These are phyloP conservation scores for Cyclanthera cordifolia DNA, from an alignment of 306 rosid species.

Conservation along the genomic window DNA sequence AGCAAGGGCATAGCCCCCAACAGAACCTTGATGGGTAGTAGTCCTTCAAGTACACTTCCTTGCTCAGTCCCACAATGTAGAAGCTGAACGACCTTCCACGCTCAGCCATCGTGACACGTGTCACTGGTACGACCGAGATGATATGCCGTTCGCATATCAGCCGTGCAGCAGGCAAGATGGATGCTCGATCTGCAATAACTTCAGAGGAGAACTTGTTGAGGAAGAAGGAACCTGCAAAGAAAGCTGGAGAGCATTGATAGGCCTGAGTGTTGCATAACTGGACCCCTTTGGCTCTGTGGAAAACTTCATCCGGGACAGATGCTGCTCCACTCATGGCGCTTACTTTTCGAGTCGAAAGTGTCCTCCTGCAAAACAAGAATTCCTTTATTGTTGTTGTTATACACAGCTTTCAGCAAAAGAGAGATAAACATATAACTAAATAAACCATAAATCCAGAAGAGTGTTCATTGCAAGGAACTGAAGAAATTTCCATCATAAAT, in stretches of 20 bases:
- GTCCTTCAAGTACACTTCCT: constrained; percentile 83
- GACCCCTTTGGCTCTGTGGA: constrained; percentile 83
- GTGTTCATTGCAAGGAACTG: not conserved
- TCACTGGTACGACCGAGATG: constrained; percentile 79
- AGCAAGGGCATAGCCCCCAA: constrained; percentile 94
- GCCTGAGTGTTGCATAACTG: constrained; percentile 92
- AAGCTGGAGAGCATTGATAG: constrained; percentile 79
- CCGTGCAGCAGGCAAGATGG: constrained; percentile 58
- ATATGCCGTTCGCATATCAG: constrained; percentile 83
- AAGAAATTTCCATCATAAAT: not conserved
- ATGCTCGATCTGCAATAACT: constrained; percentile 72
- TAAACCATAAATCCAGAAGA: not conserved
- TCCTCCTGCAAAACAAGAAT: constrained; percentile 43
- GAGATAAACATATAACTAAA: not conserved
- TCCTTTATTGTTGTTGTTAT: not conserved
- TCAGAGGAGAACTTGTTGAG: constrained; percentile 88
- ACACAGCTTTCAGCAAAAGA: not conserved
- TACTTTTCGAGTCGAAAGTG: constrained; percentile 72
- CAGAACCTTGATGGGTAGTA: constrained; percentile 74
- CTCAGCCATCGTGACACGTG: constrained; percentile 74
- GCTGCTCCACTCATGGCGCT: constrained; percentile 88
- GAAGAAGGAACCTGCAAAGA: constrained; percentile 78
- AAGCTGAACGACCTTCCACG: constrained; percentile 62
- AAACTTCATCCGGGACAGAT: constrained; percentile 83
- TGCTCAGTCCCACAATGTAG: constrained; percentile 63